phyloP scores from a whole-genome alignment of 2,329 filamentous ascomycete genomes.

The Microdochium bolleyi region DNA sequence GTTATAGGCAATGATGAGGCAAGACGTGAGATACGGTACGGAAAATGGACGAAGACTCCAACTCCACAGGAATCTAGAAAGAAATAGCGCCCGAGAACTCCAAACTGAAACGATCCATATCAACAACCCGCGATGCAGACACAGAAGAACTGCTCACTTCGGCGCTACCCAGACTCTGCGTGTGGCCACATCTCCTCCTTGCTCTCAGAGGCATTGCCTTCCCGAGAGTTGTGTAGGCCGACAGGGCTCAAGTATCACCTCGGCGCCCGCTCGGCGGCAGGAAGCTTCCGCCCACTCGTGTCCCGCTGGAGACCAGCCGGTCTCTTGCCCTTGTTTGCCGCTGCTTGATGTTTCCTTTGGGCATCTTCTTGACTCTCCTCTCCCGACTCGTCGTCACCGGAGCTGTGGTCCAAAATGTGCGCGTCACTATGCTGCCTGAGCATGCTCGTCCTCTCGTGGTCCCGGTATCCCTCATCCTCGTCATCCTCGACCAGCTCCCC shows the following conservation, averaged over 20 bases:
- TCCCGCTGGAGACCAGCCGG: conserved; percentile 1
- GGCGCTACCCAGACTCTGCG: no score
- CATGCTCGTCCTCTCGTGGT: conserved; percentile 51
- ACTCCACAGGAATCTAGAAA: conserved; percentile 32
- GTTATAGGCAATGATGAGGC: no score
- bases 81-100: no score
- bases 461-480: conserved; percentile 29
- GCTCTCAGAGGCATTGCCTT: no score
- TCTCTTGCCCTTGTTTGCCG: conserved; percentile 1
- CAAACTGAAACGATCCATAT: no score
- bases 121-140: no score
- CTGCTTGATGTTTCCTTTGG: conserved; percentile 6
- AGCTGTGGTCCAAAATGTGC: conserved; percentile 12
- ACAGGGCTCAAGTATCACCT: not conserved
- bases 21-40: conserved; percentile 28
- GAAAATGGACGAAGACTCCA: conserved; percentile 30
- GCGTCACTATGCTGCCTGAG: conserved; percentile 29
- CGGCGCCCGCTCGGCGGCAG: not conserved
- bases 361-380: conserved; percentile 9
- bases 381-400: conserved; percentile 10
- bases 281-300: conserved; percentile 9
- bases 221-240: no score
- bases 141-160: no score
- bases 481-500: conserved; percentile 58
- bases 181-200: no score